These are phyloP conservation scores for Phaseolus coccineus DNA, from an alignment of 331 rosid genomes.

Conservation along the genomic window DNA sequence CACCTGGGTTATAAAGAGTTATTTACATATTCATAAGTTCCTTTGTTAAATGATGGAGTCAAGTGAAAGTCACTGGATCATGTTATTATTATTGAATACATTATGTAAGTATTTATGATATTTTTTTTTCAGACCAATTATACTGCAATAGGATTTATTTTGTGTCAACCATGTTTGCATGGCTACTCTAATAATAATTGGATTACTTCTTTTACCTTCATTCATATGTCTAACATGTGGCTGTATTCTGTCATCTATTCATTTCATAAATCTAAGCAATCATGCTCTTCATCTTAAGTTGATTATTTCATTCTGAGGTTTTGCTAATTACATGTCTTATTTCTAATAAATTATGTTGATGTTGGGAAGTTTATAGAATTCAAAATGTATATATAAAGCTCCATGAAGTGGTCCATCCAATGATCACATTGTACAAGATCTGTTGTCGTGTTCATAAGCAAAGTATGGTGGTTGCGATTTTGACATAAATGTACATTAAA, in stretches of 20 bases:
- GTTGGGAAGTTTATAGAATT: not conserved
- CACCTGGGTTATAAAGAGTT: slow-evolving; percentile 37
- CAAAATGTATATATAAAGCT: not conserved
- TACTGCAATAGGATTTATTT: slow-evolving; percentile 37
- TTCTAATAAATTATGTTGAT: slow-evolving; percentile 4
- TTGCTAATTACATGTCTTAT: not conserved
- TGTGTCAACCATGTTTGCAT: slow-evolving; percentile 36
- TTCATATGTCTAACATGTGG: not conserved
- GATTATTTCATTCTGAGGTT: not conserved
- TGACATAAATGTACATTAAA: not conserved
- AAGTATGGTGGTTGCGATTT: slow-evolving; percentile 12
- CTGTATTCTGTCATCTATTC: not conserved
- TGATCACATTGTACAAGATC: not conserved
- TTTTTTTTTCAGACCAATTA: slow-evolving; percentile 35
- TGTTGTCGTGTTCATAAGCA: not conserved
- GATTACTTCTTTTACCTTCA: slow-evolving; percentile 16
- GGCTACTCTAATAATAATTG: slow-evolving; percentile 1
- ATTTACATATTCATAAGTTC: slow-evolving; percentile 28
- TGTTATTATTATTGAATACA: slow-evolving; percentile 39
- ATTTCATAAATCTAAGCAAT: not conserved
- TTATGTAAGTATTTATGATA: slow-evolving; percentile 48
- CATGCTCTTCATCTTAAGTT: not conserved
- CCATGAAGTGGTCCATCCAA: not conserved
- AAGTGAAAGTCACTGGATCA: slow-evolving; percentile 43
- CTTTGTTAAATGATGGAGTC: slow-evolving; percentile 43